phyloP scores from a whole-genome alignment of 306 rosid genomes.

The Prunus mongolica region DNA sequence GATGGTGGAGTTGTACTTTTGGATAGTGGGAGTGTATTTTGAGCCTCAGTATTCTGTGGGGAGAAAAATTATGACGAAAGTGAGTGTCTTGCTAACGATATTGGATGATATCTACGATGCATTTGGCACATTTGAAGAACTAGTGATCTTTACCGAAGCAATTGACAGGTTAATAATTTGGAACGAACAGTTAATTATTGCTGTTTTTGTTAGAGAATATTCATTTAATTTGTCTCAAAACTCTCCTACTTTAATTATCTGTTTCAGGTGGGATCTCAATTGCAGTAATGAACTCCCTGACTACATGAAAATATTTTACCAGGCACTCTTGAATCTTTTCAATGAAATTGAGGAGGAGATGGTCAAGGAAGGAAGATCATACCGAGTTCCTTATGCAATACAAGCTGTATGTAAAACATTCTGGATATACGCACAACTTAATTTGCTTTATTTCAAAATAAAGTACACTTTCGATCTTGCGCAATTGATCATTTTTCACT shows the following conservation, averaged over 20 bases:
- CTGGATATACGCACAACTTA: not conserved
- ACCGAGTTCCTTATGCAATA: slow-evolving; percentile 16
- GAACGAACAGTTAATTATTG: too few species aligned
- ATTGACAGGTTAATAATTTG: slow-evolving; percentile 29
- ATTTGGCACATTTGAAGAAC: slow-evolving; percentile 50
- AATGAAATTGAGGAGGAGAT: slow-evolving; percentile 22
- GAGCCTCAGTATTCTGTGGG: slow-evolving; percentile 27
- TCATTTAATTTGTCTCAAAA: too few species aligned
- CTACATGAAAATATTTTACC: slow-evolving; percentile 20
- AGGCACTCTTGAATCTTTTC: slow-evolving; percentile 1
- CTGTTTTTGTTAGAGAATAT: too few species aligned
- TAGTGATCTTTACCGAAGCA: slow-evolving; percentile 36
- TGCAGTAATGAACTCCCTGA: slow-evolving; percentile 19
- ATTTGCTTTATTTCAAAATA: too few species aligned
- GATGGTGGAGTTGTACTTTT: slow-evolving; percentile 44
- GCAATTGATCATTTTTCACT: not conserved
- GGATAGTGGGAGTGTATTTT: slow-evolving; percentile 30
- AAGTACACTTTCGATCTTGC: too few species aligned
- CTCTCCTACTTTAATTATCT: too few species aligned
- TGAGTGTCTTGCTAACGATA: not conserved
- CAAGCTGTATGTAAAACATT: slow-evolving; percentile 6
- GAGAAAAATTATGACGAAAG: slow-evolving; percentile 25
- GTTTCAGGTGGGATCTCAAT: slow-evolving; percentile 28
- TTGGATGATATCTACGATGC: slow-evolving; percentile 53
- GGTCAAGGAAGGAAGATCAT: slow-evolving; percentile 15